Evolutionary conservation across 306 rosid species (phyloP).

Genomic region (Elaeagnus macrophylla): DNA sequence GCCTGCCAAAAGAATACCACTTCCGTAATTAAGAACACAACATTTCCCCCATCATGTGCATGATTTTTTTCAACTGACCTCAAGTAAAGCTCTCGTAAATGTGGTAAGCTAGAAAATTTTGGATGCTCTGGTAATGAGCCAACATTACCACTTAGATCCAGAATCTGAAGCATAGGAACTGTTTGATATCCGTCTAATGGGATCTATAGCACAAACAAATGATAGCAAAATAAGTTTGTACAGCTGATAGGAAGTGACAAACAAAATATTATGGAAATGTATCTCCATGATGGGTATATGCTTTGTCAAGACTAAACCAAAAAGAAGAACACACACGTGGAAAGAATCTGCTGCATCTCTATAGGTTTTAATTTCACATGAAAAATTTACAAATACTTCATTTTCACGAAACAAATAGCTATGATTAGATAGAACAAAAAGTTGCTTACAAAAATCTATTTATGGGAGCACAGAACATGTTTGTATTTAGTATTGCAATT

Average conservation of each 20-base stretch:
- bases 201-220: conserved; percentile 39
- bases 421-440: too few species aligned
- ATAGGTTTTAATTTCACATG: too few species aligned
- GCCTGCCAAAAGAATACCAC: conserved; percentile 40
- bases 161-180: conserved; percentile 61
- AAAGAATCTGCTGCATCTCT: neutral
- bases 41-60: neutral
- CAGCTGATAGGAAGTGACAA: conserved; percentile 13
- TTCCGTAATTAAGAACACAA: neutral
- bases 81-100: conserved; percentile 77
- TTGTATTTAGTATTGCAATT: too few species aligned
- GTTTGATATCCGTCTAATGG: conserved; percentile 72
- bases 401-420: too few species aligned
- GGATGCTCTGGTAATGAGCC: conserved; percentile 53
- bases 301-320: neutral
- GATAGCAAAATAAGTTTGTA: conserved; percentile 19
- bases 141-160: conserved; percentile 69
- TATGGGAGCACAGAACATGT: too few species aligned
- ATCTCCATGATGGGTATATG: neutral
- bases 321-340: neutral
- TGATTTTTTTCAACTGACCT: conserved; percentile 40
- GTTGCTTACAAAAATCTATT: too few species aligned
- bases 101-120: conserved; percentile 54
- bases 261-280: conserved; percentile 8
- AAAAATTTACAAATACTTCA: neutral